These are phyloP conservation scores for Nemania serpens DNA, from an alignment of 2,329 filamentous ascomycete species.

Conservation along the genomic window DNA sequence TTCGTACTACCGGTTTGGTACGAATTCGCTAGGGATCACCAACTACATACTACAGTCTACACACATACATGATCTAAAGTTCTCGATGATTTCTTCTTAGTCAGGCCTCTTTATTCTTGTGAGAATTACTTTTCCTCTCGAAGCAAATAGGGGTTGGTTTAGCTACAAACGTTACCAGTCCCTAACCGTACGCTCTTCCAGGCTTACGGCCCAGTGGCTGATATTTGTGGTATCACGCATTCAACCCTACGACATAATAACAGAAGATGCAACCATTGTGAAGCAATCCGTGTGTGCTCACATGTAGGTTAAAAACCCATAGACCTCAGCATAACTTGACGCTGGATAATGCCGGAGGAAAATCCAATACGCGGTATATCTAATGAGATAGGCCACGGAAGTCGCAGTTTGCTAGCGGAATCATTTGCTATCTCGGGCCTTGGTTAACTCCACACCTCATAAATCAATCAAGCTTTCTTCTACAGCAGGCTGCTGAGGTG, in stretches of 20 bases:
- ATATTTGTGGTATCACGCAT: slow-evolving; percentile 3
- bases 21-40: too few species aligned
- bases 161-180: slow-evolving; percentile 5
- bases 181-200: background rate
- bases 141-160: background rate
- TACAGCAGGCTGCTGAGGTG: slow-evolving; percentile 61
- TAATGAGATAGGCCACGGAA: background rate
- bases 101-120: background rate
- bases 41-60: too few species aligned
- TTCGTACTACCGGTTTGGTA: background rate
- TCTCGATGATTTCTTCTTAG: background rate
- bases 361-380: background rate
- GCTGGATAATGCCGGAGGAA: background rate
- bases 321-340: background rate
- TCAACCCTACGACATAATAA: background rate
- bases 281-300: background rate
- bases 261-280: background rate
- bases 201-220: background rate
- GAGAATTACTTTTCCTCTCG: background rate
- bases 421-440: background rate
- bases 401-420: background rate
- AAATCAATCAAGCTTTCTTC: slow-evolving; percentile 85
- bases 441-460: slow-evolving; percentile 41
- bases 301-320: background rate
- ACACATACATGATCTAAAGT: too few species aligned